phyloP scores from a whole-genome alignment of 768 basidiomycete species.

The Rhizopogon salebrosus region DNA sequence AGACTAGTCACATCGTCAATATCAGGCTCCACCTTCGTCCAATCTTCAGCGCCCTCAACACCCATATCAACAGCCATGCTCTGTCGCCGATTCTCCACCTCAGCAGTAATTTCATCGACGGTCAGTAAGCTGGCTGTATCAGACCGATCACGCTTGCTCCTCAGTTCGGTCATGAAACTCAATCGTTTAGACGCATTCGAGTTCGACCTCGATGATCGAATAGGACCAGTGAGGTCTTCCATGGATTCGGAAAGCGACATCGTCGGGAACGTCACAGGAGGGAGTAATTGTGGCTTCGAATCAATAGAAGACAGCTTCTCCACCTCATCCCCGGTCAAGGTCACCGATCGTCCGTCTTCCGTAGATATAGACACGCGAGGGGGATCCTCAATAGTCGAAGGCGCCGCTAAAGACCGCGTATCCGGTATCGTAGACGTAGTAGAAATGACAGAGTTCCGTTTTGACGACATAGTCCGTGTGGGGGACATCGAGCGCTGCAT shows the following conservation, averaged over 20 bases:
- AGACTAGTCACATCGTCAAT: conserved; percentile 44
- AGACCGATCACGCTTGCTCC: conserved; percentile 77
- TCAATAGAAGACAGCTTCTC: conserved; percentile 22
- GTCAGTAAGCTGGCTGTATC: conserved; percentile 92
- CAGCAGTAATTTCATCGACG: conserved; percentile 96
- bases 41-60: conserved; percentile 56
- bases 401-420: conserved; percentile 21
- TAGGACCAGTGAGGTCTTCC: conserved; percentile 42
- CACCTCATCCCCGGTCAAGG: conserved; percentile 49
- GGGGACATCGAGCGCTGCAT: conserved; percentile 34
- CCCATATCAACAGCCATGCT: conserved; percentile 42
- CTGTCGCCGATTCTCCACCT: conserved; percentile 69
- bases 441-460: conserved; percentile 33
- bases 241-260: conserved; percentile 81
- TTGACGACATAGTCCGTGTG: conserved; percentile 43
- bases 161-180: conserved; percentile 78
- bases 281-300: conserved; percentile 55
- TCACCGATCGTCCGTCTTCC: conserved; percentile 62
- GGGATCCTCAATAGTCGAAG: conserved; percentile 38
- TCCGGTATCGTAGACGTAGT: conserved; percentile 31
- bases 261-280: conserved; percentile 72
- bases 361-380: conserved; percentile 75
- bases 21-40: conserved; percentile 63
- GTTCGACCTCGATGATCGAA: conserved; percentile 36
- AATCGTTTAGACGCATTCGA: conserved; percentile 55